Evolutionary conservation across 2,329 filamentous ascomycete genomes (phyloP), one percentile per base, ranked within the genome.

Genomic region (Aspergillus persii): DNA sequence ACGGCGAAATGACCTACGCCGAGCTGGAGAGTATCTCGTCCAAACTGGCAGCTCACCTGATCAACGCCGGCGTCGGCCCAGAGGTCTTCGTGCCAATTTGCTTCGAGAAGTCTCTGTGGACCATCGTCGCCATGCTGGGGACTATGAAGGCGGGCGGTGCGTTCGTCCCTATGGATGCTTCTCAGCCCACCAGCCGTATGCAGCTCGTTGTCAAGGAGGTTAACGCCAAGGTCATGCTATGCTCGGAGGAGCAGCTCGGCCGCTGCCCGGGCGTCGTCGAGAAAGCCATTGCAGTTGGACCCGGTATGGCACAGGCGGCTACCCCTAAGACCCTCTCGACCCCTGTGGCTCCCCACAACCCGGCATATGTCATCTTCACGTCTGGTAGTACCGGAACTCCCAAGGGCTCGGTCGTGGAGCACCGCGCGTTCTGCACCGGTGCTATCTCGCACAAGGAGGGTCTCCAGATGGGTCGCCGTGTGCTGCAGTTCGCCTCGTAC

Each of bases 361-460:
- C 61, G 15, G 84, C 84, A 0, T 87, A 84, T 65, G 77, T 85
- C 3, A 77, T 88, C 8, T 83, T 87, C 62, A 81, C 79, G 2
- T 80, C 62, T 1, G 62, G 62, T 8, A 61, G 55, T n/a, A 62
- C 62, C 3, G 58, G 62, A 8, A 59, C 53, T 1, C 80, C 82
- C 0, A 83, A 83, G 58, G 85, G 84, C 2, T 30, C 46, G 8
- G 50, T 26, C 49, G 50, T 44, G 47, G 15, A 48, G 12, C 76
- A 78, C 0, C 82, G 86, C 61, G 50, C 39, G 3, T n/a, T 44
- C 81, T 0, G 78, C 79, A 0, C 71, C n/a, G 48, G 53, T 47
- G 84, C 0, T 76, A 82, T 0, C 75, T 87, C 15, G 83, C 83
- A 86, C 60, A 81, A 79, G 0, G 70, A 76, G 0, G 78, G 80